phyloP scores from a whole-genome alignment of 2,329 filamentous ascomycete species.

The Ampelomyces quisqualis region DNA sequence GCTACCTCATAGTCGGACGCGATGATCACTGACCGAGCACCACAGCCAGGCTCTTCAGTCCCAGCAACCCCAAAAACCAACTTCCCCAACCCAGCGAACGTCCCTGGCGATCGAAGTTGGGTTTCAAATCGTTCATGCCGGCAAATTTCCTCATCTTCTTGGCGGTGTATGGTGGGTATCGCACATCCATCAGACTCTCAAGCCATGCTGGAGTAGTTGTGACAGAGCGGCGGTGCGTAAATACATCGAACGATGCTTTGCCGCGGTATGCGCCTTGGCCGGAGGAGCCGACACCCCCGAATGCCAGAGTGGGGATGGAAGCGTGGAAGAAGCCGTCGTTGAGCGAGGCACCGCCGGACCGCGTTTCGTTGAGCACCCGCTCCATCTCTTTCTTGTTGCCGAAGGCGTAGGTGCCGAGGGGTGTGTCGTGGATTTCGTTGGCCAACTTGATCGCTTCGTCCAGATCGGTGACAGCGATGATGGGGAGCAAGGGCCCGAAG shows the following conservation, averaged over 20 bases:
- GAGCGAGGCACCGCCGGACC: constrained; percentile 54
- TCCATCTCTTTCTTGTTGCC: constrained; percentile 76
- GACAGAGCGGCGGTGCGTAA: constrained; percentile 63
- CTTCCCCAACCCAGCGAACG: constrained; percentile 34
- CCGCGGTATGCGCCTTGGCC: constrained; percentile 78
- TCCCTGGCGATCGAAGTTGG: constrained; percentile 63
- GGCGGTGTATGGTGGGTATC: constrained; percentile 62
- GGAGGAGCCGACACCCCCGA: constrained; percentile 80
- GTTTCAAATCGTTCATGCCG: constrained; percentile 54
- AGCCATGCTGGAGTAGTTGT: constrained; percentile 67
- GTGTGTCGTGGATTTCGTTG: constrained; percentile 78
- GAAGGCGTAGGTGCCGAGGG: constrained; percentile 82
- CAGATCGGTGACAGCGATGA: constrained; percentile 75
- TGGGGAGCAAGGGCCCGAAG: constrained; percentile 88
- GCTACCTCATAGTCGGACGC: neutral
- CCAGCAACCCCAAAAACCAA: constrained; percentile 36
- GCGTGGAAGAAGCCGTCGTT: constrained; percentile 68
- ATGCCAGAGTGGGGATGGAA: constrained; percentile 69
- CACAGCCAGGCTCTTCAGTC: constrained; percentile 34
- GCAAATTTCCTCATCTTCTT: constrained; percentile 57
- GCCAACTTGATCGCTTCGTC: constrained; percentile 82
- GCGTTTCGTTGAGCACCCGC: constrained; percentile 56
- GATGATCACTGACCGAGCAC: constrained; percentile 35
- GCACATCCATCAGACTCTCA: constrained; percentile 65
- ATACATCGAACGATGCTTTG: constrained; percentile 68